Evolutionary conservation across 208 protist species (phyloP), one percentile per base, ranked within the genome.

Genomic region (Wallacemonas sp.): DNA sequence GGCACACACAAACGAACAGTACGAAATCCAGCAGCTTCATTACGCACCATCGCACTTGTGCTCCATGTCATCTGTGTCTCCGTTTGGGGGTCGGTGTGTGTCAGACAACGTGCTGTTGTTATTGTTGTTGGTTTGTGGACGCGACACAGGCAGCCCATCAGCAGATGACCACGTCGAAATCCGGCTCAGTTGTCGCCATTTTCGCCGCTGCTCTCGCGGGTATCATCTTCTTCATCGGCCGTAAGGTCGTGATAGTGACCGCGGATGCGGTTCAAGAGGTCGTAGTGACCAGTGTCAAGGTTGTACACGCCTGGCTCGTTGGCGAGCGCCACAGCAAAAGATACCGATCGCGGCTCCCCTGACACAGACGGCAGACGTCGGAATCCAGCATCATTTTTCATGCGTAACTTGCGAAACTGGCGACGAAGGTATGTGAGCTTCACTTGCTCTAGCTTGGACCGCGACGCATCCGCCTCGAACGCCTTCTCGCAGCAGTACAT

Each of bases 231-330:
- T 16, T 56, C 29, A 21, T 5, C 14, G 52, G 52, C n/a, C 19
- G 52, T 68, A 16, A 90, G 54, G 5, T 46, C 55, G 9, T 19
- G 61, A 61, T 83, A 90, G 62, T 90, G 78, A 0, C 72, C 76
- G 6, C 79, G 75, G 16, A 90, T 55, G 4, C 87, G 81, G 44
- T 90, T 87, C 5, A 93, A 60, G 24, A 93, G 47, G 30, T 90
- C 87, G 48, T 76, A 81, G 58, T 93, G 84, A 0, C 75, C 79
- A 17, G 87, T 83, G 27, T 70, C 80, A 11, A 75, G 79, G 61
- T 90, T 93, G 68, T 87, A 90, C 26, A 68, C 67, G 33, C 80
- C 70, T 5, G 41, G 67, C n/a, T 87, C 81, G 47, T 75, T 78
- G 39, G 61, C 55, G 12, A 93, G 63, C 14, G 87, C 83, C 41